Conservation (phyloP, 108 stramenopile genomes). For the Aureococcus anophagefferens region DNA sequence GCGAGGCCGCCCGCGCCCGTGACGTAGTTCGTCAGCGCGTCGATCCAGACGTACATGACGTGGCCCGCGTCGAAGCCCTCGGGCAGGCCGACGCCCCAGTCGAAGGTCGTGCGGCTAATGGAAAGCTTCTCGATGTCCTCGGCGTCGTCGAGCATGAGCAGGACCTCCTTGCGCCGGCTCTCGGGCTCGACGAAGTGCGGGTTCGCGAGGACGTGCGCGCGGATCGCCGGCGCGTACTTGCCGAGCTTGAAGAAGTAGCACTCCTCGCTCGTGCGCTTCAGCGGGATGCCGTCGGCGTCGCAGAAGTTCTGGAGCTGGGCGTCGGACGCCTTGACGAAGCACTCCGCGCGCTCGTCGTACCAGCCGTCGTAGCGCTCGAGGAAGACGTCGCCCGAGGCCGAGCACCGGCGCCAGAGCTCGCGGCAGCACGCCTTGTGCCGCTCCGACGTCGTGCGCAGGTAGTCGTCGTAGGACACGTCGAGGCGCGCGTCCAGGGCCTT, state of each 20-base stretch:
- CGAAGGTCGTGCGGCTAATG: constrained; percentile 86
- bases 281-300: constrained; percentile 72
- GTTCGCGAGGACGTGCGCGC: constrained; percentile 70
- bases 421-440: constrained; percentile 75
- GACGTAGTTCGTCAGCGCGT: constrained; percentile 93
- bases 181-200: constrained; percentile 88
- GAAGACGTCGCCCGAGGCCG: constrained; percentile 80
- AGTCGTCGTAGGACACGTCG: constrained; percentile 79
- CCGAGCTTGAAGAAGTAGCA: constrained; percentile 97
- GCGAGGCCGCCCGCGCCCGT: constrained; percentile 75
- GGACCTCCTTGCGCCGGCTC: constrained; percentile 64
- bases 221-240: constrained; percentile 67
- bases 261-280: constrained; percentile 87
- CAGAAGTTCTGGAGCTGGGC: constrained; percentile 74
- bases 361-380: constrained; percentile 80
- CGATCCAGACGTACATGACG: constrained; percentile 99
- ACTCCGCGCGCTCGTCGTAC: constrained; percentile 96
- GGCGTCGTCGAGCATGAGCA: constrained; percentile 56
- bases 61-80: constrained; percentile 75
- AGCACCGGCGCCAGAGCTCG: constrained; percentile 74
- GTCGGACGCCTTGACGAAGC: constrained; percentile 88
- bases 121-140: constrained; percentile 79
- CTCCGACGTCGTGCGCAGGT: constrained; percentile 81
- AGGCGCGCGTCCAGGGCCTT: constrained; percentile 79
- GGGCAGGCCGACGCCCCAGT: constrained; percentile 90